Base-by-base conservation (phyloP, 2,329 filamentous ascomycete genomes). In the Ascosphaera pollenicola region DNA sequence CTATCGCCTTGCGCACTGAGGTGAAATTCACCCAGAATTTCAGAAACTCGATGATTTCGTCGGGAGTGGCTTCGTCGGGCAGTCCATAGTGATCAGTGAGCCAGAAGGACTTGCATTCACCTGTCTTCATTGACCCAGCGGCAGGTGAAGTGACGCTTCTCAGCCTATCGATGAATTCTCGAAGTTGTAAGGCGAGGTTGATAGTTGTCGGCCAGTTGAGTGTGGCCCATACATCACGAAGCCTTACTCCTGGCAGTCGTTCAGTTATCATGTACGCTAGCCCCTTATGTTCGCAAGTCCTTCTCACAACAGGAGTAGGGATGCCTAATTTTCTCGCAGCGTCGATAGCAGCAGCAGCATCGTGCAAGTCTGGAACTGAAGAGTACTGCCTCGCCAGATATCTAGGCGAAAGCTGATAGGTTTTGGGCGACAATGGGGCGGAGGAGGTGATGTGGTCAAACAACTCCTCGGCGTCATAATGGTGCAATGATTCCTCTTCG, bases 21-120 rank as follows among this genome's bases (percentile, higher is more conserved):
- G 36, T 46, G 24, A 49, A 48, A 34, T 47, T 47, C n/a, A 32
- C 37, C 45, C 48, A 48, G 30, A 49, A 50, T 13, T 38, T 37
- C 26, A 48, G 26, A 41, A 48, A 51, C 17, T 41, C 26, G 7
- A 42, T 36, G 21, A 49, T 35, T 7, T 47, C 42, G 35, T 24
- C 31, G 6, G 43, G 39, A 18, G 39, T 41, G 16, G 46, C 46
- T 13, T 42, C 36, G 10, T 41, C 38, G 8, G 45, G 49, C 13
- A 50, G 40, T 2, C 45, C 40, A 40, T 42, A 49, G 34, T 43
- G 42, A 43, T 47, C 45, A 16, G 49, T 47, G 19, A 51, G 45
- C 41, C 41, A 51, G 40, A 48, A 47, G 10, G 41, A 43, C 32
- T 32, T 41, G 38, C 41, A 43, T 39, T 38, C 30, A 26, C 41